A percentile compares a stretch with the other conserved stretches of the same genome.
Conservation (phyloP, 768 basidiomycete genomes). For the Suillus clintonianus region DNA sequence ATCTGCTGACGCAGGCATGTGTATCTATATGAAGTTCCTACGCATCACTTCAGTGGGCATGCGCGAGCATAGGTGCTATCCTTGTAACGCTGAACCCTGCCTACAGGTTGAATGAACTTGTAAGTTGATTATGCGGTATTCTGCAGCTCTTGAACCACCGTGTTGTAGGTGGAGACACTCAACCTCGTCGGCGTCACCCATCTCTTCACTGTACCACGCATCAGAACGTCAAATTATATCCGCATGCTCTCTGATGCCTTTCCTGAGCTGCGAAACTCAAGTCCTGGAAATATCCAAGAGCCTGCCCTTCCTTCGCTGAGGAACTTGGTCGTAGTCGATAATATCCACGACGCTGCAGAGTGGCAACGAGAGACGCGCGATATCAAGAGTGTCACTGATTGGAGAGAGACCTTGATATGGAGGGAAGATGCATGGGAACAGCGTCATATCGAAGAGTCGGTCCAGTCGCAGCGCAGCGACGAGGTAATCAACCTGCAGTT, state of each 20-base stretch:
- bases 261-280: constrained; percentile 51
- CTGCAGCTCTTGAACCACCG: not conserved
- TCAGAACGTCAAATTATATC: constrained; percentile 67
- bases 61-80: constrained; percentile 81
- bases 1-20: not conserved
- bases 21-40: constrained; percentile 54
- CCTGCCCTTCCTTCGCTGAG: constrained; percentile 60
- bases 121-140: constrained; percentile 31
- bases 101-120: constrained; percentile 71
- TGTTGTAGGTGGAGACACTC: constrained; percentile 55
- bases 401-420: constrained; percentile 75
- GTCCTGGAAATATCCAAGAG: constrained; percentile 59
- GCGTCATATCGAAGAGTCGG: constrained; percentile 43
- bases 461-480: constrained; percentile 48
- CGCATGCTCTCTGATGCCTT: constrained; percentile 58
- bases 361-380: constrained; percentile 41
- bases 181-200: constrained; percentile 67
- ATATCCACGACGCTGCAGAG: constrained; percentile 42
- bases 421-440: constrained; percentile 50
- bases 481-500: constrained; percentile 86
- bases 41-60: constrained; percentile 83
- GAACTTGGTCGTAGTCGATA: constrained; percentile 69
- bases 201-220: constrained; percentile 69
- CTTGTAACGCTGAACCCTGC: constrained; percentile 84
- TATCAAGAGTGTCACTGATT: constrained; percentile 60